These are phyloP conservation scores for Sisymbrium irio DNA, from an alignment of 345 rosid genomes.

Conservation along the genomic window DNA sequence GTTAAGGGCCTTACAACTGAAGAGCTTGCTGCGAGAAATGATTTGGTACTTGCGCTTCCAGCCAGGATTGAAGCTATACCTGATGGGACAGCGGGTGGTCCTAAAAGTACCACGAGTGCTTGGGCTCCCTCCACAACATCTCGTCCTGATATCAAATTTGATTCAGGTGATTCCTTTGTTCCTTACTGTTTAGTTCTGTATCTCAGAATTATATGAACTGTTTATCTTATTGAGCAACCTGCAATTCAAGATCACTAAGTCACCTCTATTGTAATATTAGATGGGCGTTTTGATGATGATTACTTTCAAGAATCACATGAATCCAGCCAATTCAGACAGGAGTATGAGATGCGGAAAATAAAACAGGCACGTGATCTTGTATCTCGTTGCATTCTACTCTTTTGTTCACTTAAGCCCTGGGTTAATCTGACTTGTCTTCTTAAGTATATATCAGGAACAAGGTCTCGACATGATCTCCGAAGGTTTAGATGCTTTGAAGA, in stretches of 20 bases:
- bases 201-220: neutral
- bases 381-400: neutral
- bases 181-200: neutral
- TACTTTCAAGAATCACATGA: conserved; percentile 79
- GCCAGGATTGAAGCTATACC: conserved; percentile 91
- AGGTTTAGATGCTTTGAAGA: conserved; percentile 91
- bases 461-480: conserved; percentile 93
- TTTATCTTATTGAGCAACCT: conserved; percentile 4
- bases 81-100: conserved; percentile 84
- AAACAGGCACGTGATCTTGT: conserved; percentile 61
- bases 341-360: conserved; percentile 88
- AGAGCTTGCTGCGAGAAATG: conserved; percentile 86
- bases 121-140: conserved; percentile 78
- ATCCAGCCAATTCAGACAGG: conserved; percentile 84
- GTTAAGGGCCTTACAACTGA: conserved; percentile 89
- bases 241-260: conserved; percentile 25
- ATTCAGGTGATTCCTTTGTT: conserved; percentile 64
- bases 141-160: conserved; percentile 83
- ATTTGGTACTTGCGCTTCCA: conserved; percentile 88
- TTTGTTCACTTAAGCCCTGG: neutral
- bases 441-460: conserved; percentile 64
- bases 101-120: conserved; percentile 64
- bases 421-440: conserved; percentile 7
- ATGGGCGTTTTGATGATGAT: conserved; percentile 76
- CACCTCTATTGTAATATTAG: conserved; percentile 38